Conservation (phyloP, 768 basidiomycete species). For the Lactarius hengduanensis region DNA sequence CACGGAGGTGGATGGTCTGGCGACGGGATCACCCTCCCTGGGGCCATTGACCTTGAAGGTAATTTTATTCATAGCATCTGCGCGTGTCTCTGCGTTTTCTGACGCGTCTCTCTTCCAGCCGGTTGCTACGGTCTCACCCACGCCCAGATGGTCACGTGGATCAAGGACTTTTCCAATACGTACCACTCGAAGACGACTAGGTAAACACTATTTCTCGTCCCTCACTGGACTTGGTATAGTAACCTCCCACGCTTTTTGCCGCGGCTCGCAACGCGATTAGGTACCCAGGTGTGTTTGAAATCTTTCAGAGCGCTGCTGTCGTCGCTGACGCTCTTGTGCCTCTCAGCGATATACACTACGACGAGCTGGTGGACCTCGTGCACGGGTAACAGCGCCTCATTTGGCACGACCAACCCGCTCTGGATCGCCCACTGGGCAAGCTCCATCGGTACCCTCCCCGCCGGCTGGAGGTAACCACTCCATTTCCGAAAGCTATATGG, state of each 20-base stretch:
- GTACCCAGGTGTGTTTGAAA: slow-evolving; percentile 40
- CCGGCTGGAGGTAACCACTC: slow-evolving; percentile 40
- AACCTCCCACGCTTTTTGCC: not conserved
- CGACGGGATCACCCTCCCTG: slow-evolving; percentile 10
- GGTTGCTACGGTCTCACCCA: slow-evolving; percentile 55
- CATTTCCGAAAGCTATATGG: too few relatives aligned
- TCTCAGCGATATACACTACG: slow-evolving; percentile 57
- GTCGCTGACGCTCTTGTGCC: not conserved
- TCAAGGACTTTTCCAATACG: slow-evolving; percentile 58
- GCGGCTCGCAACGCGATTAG: slow-evolving; percentile 32
- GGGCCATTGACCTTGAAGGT: slow-evolving; percentile 18
- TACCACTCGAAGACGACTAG: slow-evolving; percentile 46
- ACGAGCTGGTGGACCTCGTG: slow-evolving; percentile 69
- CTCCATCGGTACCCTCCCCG: slow-evolving; percentile 51
- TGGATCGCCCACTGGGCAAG: slow-evolving; percentile 60
- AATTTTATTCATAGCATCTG: too few relatives aligned
- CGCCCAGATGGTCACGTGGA: slow-evolving; percentile 59
- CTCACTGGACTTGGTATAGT: not conserved
- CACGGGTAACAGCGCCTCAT: slow-evolving; percentile 56
- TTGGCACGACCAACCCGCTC: slow-evolving; percentile 52
- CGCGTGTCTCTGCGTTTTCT: not conserved
- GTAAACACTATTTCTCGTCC: slow-evolving; percentile 33
- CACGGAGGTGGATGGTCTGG: slow-evolving; percentile 33
- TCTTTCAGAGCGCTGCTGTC: not conserved
- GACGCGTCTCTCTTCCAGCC: slow-evolving; percentile 37